A percentile compares a stretch with the other conserved stretches of the same genome.
Evolutionary conservation across 208 protist genomes (phyloP).

Genomic region (Perkinsela sp.): DNA sequence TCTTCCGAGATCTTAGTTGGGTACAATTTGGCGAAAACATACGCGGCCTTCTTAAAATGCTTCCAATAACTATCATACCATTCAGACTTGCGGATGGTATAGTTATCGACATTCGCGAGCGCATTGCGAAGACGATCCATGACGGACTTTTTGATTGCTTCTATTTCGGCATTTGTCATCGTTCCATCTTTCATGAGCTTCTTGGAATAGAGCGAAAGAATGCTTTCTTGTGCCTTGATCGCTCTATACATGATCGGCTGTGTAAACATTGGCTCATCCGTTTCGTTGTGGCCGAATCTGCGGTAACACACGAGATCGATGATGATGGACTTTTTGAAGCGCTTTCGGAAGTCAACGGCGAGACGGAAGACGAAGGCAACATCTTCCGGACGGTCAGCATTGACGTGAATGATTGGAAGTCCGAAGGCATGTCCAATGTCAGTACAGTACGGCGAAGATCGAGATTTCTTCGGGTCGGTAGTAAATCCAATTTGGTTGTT

Average conservation of each 20-base stretch:
- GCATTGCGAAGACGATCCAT: constrained; percentile 32
- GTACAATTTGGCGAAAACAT: background rate
- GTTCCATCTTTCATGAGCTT: constrained; percentile 32
- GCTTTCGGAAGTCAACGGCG: constrained; percentile 64
- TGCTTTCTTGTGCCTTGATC: constrained; percentile 44
- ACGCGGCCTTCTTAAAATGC: background rate
- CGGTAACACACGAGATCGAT: constrained; percentile 90
- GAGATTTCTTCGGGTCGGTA: constrained; percentile 75
- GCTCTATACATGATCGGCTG: constrained; percentile 82
- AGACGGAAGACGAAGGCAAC: constrained; percentile 62
- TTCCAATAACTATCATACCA: background rate
- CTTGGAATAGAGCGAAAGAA: constrained; percentile 50
- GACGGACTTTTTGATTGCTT: constrained; percentile 27
- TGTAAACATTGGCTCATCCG: constrained; percentile 88
- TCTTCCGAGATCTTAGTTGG: background rate
- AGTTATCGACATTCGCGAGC: constrained; percentile 6
- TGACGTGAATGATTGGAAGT: constrained; percentile 89
- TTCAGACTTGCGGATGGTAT: background rate
- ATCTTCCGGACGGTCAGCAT: constrained; percentile 82
- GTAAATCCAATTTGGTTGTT: constrained; percentile 98
- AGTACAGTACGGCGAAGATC: constrained; percentile 85
- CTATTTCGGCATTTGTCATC: constrained; percentile 25
- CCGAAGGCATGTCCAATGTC: constrained; percentile 77
- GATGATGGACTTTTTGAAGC: constrained; percentile 74
- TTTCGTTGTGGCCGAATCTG: constrained; percentile 86